Evolutionary conservation across 2,329 filamentous ascomycete genomes (phyloP), one percentile per base, ranked within the genome.

Genomic region (Dryadomyces sulphureus): DNA sequence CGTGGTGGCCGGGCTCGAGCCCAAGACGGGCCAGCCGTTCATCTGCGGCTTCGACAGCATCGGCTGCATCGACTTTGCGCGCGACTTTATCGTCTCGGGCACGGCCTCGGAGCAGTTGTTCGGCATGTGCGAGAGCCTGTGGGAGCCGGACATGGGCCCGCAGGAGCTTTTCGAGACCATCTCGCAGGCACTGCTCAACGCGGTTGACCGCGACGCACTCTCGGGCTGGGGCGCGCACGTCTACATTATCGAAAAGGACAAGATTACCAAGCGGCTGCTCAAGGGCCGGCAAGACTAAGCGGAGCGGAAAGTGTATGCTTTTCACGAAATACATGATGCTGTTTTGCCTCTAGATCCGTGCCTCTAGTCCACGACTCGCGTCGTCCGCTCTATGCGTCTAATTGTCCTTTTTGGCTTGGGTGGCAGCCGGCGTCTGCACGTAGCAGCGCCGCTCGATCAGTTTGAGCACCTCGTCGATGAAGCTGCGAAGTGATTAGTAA

Each of bases 211-310:
- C 68, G 92, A 98, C 66, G 92, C 92, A 45, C 73, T 98, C 53
- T 95, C 90, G 34, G 92, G 92, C 54, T 96, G 92, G 92, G 92
- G 92, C 62, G 92, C 92, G 35, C 88, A 98, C 62, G 92, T 98
- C 56, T 98, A 96, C 70, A 94, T 98, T 61, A 94, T 98, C 65
- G 92, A 96, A 74, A 98, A 98, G 77, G 89, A 94, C 71, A 96
- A 96, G 84, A 86, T 98, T 53, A 96, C 92, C 60, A 95, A 96
- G 82, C 77, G 92, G 64, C 79, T 98, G 79, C 73, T 98, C 65
- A 96, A 96, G 79, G 89, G 89, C 62, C 80, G 89, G 72, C 90
- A 96, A 71, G 90, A 96, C 65, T 89, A 86, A 38, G 19, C 19
- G 35, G 20, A 19, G 20, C 7, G 36, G 17, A 38, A 7, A 38